phyloP scores from a whole-genome alignment of 163 green algal genomes.

The Scenedesmus sp. region DNA sequence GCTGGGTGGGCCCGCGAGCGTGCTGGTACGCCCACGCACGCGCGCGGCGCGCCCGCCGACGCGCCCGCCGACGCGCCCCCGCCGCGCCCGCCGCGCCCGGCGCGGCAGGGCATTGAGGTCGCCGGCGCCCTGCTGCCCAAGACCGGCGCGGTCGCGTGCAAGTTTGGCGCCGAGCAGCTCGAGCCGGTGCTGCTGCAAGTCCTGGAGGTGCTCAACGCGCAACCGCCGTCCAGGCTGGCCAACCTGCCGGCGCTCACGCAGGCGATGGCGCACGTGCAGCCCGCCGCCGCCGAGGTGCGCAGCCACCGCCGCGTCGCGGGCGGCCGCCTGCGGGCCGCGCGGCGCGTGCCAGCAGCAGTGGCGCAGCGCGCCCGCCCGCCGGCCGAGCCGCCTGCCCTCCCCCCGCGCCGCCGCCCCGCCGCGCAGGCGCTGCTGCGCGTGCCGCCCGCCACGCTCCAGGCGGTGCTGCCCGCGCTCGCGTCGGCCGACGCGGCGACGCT shows the following conservation, averaged over 20 bases:
- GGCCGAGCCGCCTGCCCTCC: too few species aligned
- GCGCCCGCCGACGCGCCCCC: too few species aligned
- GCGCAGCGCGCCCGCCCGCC: too few species aligned
- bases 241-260: constrained; percentile 10
- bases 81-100: too few species aligned
- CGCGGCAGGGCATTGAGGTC: constrained; percentile 18
- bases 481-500: background rate
- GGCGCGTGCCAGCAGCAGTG: too few species aligned
- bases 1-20: too few species aligned
- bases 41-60: too few species aligned
- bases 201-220: constrained; percentile 1
- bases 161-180: constrained; percentile 28
- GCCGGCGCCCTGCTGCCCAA: background rate
- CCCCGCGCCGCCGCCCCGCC: too few species aligned
- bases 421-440: constrained; percentile 28
- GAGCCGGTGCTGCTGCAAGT: background rate
- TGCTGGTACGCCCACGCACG: too few species aligned
- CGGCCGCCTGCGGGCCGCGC: background rate
- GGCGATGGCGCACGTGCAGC: background rate
- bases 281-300: constrained; percentile 1
- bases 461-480: constrained; percentile 5
- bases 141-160: constrained; percentile 27
- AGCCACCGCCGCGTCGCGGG: background rate
- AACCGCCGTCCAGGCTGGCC: background rate
- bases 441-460: background rate